Evolutionary conservation across 2,329 filamentous ascomycete genomes (phyloP), one percentile per base, ranked within the genome.

Genomic region (Cordyceps fumosorosea): DNA sequence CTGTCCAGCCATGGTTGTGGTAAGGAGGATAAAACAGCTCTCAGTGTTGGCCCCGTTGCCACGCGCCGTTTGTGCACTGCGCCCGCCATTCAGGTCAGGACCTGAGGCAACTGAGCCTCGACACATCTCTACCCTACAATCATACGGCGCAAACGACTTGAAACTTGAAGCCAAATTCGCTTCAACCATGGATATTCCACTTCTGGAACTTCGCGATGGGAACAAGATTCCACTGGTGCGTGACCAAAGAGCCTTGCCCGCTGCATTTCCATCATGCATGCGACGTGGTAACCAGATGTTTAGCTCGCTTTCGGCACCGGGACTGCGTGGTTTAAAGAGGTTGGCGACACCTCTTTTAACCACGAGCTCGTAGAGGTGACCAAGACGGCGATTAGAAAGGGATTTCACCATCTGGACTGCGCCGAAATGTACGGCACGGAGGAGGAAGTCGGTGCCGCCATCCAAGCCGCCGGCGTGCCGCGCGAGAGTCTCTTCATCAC

Each of bases 321-420:
- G 12, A 56, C 60, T 12, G 47, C 54, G 37, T 62, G 60, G 60
- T 62, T 42, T 47, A 62, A 62, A 32, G 60, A 52, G 37, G 60
- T 44, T 44, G 32, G 56, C 16, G 54, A 44, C 32, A 45, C 29
- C 12, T n/a, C 42, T 5, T 45, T 62, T 24, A 37, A 62, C 24
- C 18, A 50, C 34, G n/a, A 32, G 22, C 60, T 62, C 18, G 54
- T 45, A 34, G 4, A 24, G 26, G 32, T 62, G 22, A 56, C 62
- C 40, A 64, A 65, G 52, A 52, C 62, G 6, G 67, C 66, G 12
- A 82, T 87, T 62, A 77, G 78, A 53, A 69, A 86, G 3, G 85
- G 84, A 16, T 89, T 85, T 68, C 74, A 77, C 22, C 86, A 89
- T 67, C 75, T 88, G 11, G 86, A 89, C 70, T 82, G 84, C 26